Conservation (phyloP, 257 asterid species). For the Gentiana straminea region DNA sequence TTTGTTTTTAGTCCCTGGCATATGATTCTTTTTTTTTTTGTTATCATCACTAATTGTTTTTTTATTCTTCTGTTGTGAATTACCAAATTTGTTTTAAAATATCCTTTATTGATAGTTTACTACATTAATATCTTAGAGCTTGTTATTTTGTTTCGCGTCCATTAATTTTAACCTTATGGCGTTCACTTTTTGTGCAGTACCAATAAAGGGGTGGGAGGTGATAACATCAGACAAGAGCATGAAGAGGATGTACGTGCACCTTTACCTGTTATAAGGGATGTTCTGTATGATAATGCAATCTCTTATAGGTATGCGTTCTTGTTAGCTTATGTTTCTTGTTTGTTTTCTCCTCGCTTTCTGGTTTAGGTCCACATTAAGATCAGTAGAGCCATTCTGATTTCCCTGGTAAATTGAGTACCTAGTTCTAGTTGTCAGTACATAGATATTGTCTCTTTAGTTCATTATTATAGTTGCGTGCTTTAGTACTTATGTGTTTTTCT, state of each 20-base stretch:
- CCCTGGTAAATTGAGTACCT: no score
- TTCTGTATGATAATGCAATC: conserved; percentile 64
- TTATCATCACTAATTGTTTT: neutral
- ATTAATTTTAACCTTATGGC: no score
- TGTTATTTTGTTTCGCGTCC: neutral
- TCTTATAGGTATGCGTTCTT: conserved; percentile 43
- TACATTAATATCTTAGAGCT: neutral
- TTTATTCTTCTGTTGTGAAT: conserved; percentile 1
- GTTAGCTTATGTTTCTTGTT: conserved; percentile 10
- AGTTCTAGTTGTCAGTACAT: no score
- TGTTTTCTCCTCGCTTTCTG: neutral
- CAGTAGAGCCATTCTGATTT: no score
- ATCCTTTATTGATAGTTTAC: neutral
- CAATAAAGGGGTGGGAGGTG: conserved; percentile 31
- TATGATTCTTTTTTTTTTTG: conserved; percentile 6
- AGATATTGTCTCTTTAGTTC: no score
- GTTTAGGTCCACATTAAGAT: neutral
- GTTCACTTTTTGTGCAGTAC: conserved; percentile 10
- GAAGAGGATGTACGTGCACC: conserved; percentile 78
- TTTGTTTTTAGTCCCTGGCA: conserved; percentile 13
- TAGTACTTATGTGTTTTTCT: no score
- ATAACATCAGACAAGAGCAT: conserved; percentile 30
- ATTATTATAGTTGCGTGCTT: no score
- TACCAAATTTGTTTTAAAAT: neutral
- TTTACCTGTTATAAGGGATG: conserved; percentile 89